These are phyloP conservation scores for Backusella liffmaniae DNA, from an alignment of 192 early-diverging fungal species.

Conservation along the genomic window DNA sequence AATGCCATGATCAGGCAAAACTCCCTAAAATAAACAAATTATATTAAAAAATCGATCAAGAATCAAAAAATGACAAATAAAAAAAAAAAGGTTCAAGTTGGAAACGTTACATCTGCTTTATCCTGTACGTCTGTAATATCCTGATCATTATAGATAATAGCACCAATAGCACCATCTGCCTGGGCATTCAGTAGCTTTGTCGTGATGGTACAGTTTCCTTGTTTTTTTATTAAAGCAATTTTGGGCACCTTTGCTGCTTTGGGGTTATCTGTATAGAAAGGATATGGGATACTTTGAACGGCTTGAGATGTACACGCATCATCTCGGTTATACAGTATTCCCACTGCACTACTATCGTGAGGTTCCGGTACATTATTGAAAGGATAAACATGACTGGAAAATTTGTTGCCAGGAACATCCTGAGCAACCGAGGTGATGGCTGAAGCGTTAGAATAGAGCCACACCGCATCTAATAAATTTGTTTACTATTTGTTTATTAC, in stretches of 20 bases:
- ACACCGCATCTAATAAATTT: constrained; percentile 4
- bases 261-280: neutral
- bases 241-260: constrained; percentile 5
- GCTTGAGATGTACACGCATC: constrained; percentile 11
- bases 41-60: too few species aligned
- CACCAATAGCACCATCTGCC: constrained; percentile 27
- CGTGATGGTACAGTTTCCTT: constrained; percentile 29
- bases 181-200: constrained; percentile 38
- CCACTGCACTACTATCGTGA: neutral
- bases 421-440: constrained; percentile 4
- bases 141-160: constrained; percentile 37
- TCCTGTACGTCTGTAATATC: neutral
- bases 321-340: constrained; percentile 23
- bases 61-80: too few species aligned
- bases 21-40: constrained; percentile 7
- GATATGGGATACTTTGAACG: neutral
- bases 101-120: neutral
- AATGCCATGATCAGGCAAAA: constrained; percentile 15
- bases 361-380: constrained; percentile 6
- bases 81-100: too few species aligned
- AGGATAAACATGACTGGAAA: neutral
- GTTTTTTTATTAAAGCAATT: constrained; percentile 13
- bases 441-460: constrained; percentile 21
- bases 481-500: neutral
- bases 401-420: constrained; percentile 1